These are phyloP conservation scores for Bacidia rubella DNA, from an alignment of 495 filamentous ascomycete species.

Conservation along the genomic window DNA sequence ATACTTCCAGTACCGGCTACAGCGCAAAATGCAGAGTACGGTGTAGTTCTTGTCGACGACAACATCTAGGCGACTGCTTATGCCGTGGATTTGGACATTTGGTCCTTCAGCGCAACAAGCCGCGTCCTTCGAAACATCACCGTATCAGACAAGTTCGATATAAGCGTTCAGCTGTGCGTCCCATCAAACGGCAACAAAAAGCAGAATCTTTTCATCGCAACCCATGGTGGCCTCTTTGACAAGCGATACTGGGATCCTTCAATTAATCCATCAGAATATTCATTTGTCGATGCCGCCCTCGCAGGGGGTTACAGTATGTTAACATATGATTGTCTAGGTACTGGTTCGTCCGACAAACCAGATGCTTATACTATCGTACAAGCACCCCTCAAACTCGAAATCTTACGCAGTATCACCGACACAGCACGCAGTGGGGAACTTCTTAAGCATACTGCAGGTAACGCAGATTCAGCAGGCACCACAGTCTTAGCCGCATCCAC, in stretches of 20 bases:
- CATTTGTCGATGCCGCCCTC: background rate
- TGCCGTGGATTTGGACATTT: slow-evolving; percentile 2
- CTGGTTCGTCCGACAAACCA: slow-evolving; percentile 14
- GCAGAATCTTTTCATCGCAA: background rate
- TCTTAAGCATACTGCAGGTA: slow-evolving; percentile 7
- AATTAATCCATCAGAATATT: background rate
- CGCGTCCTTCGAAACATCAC: slow-evolving; percentile 2
- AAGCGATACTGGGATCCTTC: slow-evolving; percentile 7
- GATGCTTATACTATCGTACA: slow-evolving; percentile 16
- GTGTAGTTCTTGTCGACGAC: background rate
- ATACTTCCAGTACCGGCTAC: slow-evolving; percentile 1
- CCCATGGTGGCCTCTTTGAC: slow-evolving; percentile 4
- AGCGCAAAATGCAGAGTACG: slow-evolving; percentile 6
- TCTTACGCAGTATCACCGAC: slow-evolving; percentile 8
- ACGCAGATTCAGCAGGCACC: too few relatives aligned
- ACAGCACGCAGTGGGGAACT: slow-evolving; percentile 20
- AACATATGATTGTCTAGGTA: slow-evolving; percentile 21
- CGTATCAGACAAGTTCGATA: slow-evolving; percentile 4
- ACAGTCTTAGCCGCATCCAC: background rate
- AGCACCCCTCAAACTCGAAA: slow-evolving; percentile 13
- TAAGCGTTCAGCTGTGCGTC: slow-evolving; percentile 6
- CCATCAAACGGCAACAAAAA: slow-evolving; percentile 3
- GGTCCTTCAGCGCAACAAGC: background rate
- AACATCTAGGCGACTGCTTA: slow-evolving; percentile 5
- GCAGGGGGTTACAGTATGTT: slow-evolving; percentile 19